Base-by-base conservation (phyloP, 2,329 filamentous ascomycete species). In the Beauveria brongniartii region DNA sequence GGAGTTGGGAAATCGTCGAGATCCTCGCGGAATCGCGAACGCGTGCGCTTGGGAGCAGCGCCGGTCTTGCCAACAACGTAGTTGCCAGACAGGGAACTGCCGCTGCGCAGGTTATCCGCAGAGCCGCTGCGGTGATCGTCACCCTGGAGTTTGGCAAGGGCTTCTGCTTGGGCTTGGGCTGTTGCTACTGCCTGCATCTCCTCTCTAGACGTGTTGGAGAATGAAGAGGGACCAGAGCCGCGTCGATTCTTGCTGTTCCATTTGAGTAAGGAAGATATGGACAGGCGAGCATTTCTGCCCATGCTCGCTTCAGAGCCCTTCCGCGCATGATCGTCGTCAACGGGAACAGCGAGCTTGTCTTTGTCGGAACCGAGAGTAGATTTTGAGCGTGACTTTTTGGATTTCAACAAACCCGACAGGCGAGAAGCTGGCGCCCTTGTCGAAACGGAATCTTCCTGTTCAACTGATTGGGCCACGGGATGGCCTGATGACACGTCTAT, bases 21-120 rank as follows among this genome's bases (percentile, higher is more conserved):
- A 69, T 97, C 92, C 75, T 97, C 93, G 54, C 90, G 84, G 76
- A 97, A 97, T 61, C 91, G 92, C 43, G 92, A 97, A 73, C 90
- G 87, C 4, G 91, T 94, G 61, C 92, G 85, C 68, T 89, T 88
- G 6, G 91, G 88, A 6, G 87, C 71, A 8, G 74, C 75, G 65
- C 74, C 77, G 10, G 67, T 62, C 62, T 73, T 74, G 47, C 68
- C 68, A 16, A 70, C 52, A 26, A 44, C 41, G 16, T 51, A 52
- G 48, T 48, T 54, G 43, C 46, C 41, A 20, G 47, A 52, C 20
- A 56, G 30, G 24, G 50, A 57, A 50, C 48, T 50, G 28, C 26
- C 52, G 55, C 43, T 57, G 73, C 61, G 85, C 77, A 64, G 77
- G 80, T 64, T 81, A 80, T 75, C 59, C 8, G 47, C 14, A 18